These are phyloP conservation scores for Apophysomyces sp. DNA, from an alignment of 371 early-diverging fungal species.

Conservation along the genomic window DNA sequence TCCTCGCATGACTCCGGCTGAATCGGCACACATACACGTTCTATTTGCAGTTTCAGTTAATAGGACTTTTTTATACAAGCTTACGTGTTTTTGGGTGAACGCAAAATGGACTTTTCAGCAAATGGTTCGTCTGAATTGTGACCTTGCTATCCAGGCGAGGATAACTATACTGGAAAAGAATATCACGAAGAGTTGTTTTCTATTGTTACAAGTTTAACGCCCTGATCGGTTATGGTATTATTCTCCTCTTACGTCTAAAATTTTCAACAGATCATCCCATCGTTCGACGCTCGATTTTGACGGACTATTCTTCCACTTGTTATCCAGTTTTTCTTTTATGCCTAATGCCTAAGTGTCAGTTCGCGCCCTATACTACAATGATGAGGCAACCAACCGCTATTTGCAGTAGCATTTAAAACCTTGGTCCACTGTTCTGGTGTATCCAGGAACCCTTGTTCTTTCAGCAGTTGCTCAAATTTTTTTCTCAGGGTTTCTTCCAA, in stretches of 20 bases:
- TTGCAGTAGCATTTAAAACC: constrained; percentile 72
- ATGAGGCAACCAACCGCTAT: constrained; percentile 46
- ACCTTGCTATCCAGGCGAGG: constrained; percentile 97
- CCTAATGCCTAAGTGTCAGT: constrained; percentile 19
- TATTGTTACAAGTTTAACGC: neutral
- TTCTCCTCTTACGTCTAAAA: constrained; percentile 10
- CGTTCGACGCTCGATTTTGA: constrained; percentile 48
- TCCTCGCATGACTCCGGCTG: constrained; percentile 67
- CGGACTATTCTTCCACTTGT: constrained; percentile 49
- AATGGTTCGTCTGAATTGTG: constrained; percentile 89
- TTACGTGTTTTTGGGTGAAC: constrained; percentile 96
- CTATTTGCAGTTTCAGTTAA: constrained; percentile 28
- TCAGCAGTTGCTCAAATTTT: constrained; percentile 66
- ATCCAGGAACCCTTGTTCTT: constrained; percentile 71
- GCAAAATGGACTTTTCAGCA: constrained; percentile 99
- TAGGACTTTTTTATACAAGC: neutral
- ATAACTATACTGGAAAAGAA: constrained; percentile 86
- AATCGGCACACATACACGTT: constrained; percentile 92
- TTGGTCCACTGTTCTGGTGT: constrained; percentile 67
- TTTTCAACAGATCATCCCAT: constrained; percentile 52
- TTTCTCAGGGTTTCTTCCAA: constrained; percentile 55
- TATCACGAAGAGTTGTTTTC: constrained; percentile 51
- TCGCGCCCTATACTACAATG: no score
- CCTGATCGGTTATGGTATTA: neutral
- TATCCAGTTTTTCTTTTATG: constrained; percentile 45